phyloP scores from a whole-genome alignment of 73 alveolate genomes.

The Effrenium voratum region DNA sequence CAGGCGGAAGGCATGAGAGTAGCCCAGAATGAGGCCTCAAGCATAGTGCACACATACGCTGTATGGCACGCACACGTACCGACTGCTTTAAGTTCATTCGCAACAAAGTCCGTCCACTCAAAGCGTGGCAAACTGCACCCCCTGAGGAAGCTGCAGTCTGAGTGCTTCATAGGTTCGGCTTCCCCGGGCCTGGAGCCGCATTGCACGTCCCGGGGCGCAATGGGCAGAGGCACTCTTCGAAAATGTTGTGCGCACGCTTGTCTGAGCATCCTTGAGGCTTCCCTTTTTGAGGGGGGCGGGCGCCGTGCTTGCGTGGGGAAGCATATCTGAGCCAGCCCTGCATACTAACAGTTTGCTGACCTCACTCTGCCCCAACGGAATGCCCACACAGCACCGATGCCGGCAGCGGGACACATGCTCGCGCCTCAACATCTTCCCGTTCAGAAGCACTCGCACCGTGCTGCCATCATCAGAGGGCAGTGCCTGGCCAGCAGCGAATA shows the following conservation, averaged over 20 bases:
- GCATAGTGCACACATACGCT: no score
- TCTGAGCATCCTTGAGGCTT: no score
- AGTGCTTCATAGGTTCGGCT: slow-evolving; percentile 62
- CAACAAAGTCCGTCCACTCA: not conserved
- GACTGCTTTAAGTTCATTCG: not conserved
- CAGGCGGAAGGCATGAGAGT: slow-evolving; percentile 89
- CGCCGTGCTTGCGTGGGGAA: no score
- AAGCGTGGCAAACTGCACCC: not conserved
- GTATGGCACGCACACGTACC: no score
- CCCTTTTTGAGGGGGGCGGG: no score
- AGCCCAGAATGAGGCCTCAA: slow-evolving; percentile 78
- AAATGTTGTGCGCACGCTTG: no score
- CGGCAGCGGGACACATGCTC: no score
- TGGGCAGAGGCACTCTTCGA: not conserved
- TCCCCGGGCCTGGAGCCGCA: slow-evolving; percentile 32
- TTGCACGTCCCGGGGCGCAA: not conserved
- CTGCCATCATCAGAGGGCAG: slow-evolving; percentile 81
- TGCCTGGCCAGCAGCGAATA: slow-evolving; percentile 9
- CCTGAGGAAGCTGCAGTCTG: slow-evolving; percentile 39
- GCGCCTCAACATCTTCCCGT: slow-evolving; percentile 57
- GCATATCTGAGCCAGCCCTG: no score
- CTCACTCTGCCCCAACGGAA: no score
- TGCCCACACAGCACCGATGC: no score
- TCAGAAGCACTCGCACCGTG: slow-evolving; percentile 81
- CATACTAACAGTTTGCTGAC: no score